Conservation (phyloP, 179 eudicot genomes). For the Patellifolia procumbens region DNA sequence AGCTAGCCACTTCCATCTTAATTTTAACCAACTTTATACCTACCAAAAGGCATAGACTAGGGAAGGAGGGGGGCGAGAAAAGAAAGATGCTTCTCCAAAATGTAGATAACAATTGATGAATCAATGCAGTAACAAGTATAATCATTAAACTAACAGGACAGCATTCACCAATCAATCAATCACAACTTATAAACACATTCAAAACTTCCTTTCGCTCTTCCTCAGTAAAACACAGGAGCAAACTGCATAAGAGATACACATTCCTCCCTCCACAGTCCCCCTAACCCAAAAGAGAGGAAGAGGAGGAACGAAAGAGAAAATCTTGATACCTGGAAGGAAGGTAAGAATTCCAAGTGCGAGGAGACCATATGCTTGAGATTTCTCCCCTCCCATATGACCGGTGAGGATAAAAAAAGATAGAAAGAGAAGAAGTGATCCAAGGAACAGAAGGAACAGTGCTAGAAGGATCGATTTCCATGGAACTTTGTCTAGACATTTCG, state of each 20-base stretch:
- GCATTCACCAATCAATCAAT: background rate
- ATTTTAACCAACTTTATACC: background rate
- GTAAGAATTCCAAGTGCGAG: constrained; percentile 80
- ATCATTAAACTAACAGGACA: background rate
- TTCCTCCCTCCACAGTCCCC: background rate
- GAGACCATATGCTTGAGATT: constrained; percentile 76
- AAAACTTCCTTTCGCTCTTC: background rate
- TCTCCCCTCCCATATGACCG: constrained; percentile 93
- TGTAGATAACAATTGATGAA: background rate
- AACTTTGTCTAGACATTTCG: constrained; percentile 59
- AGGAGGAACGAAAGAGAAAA: background rate
- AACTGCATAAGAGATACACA: background rate
- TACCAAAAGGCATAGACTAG: background rate
- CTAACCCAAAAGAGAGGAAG: background rate
- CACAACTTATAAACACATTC: background rate
- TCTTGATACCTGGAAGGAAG: constrained; percentile 73
- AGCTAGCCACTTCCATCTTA: background rate
- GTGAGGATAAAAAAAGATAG: constrained; percentile 77
- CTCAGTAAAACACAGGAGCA: background rate
- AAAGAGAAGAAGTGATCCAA: constrained; percentile 67
- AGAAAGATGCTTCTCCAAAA: background rate
- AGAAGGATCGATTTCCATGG: constrained; percentile 92
- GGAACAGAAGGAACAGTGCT: constrained; percentile 69
- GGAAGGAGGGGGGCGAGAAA: background rate
- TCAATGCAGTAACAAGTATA: background rate